phyloP scores from a whole-genome alignment of 371 early-diverging fungal species.

The Actinomortierella ambigua region DNA sequence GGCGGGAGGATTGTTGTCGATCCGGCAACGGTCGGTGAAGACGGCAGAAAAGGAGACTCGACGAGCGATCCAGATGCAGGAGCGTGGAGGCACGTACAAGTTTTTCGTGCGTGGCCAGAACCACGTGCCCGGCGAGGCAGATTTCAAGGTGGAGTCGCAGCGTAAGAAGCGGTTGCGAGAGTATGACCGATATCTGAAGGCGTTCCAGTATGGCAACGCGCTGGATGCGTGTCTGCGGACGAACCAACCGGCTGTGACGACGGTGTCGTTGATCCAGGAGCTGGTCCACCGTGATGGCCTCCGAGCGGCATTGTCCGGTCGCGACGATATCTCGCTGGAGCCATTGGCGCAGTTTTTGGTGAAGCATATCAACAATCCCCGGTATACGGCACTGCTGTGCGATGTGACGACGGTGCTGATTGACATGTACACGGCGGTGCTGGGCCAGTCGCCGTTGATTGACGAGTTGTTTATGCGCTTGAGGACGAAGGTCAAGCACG shows the following conservation, averaged over 20 bases:
- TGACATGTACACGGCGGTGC: constrained; percentile 81
- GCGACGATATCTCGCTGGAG: constrained; percentile 86
- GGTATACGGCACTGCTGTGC: constrained; percentile 75
- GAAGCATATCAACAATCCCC: constrained; percentile 77
- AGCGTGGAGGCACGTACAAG: constrained; percentile 63
- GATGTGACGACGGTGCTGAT: constrained; percentile 77
- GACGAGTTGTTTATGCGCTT: constrained; percentile 69
- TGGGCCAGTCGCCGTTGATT: constrained; percentile 79
- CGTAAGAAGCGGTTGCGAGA: constrained; percentile 64
- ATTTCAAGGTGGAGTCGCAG: constrained; percentile 71
- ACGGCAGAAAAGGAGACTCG: constrained; percentile 54
- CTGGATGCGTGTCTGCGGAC: constrained; percentile 72
- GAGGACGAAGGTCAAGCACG: constrained; percentile 67
- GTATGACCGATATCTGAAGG: constrained; percentile 82
- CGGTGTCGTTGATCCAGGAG: constrained; percentile 84
- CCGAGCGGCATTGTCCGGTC: constrained; percentile 77
- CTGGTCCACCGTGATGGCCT: constrained; percentile 87
- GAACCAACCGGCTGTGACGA: constrained; percentile 59
- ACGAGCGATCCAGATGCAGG: constrained; percentile 53
- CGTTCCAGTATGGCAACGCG: constrained; percentile 87
- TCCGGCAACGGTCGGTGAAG: constrained; percentile 77
- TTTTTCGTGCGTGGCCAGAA: constrained; percentile 76
- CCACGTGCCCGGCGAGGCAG: constrained; percentile 52
- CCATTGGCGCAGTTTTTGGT: constrained; percentile 82
- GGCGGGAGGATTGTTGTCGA: constrained; percentile 87